Evolutionary conservation across 177 flowering plant species (phyloP).

Genomic region (Telopea speciosissima): DNA sequence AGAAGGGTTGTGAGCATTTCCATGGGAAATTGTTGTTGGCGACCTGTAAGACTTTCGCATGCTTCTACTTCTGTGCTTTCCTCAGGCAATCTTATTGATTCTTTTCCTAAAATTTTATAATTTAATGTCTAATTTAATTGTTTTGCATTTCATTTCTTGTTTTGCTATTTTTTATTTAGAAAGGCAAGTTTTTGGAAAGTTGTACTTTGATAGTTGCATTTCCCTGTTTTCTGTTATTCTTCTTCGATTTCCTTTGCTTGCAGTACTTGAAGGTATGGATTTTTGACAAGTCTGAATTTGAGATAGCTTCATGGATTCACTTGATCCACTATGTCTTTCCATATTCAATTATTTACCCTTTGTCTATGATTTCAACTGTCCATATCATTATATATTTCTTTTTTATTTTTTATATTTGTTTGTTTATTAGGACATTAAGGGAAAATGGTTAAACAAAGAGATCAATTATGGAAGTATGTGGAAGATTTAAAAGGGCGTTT

Average conservation of each 20-base stretch:
- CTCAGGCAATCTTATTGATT: conserved; percentile 23
- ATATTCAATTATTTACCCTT: too few species aligned
- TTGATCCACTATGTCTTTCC: too few species aligned
- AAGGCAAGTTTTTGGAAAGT: not conserved
- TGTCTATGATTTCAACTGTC: too few species aligned
- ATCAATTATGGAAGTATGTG: too few species aligned
- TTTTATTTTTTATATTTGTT: too few species aligned
- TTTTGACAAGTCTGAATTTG: too few species aligned
- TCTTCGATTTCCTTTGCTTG: not conserved
- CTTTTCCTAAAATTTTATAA: not conserved
- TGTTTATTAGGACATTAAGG: too few species aligned
- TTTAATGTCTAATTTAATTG: too few species aligned
- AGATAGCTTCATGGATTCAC: too few species aligned
- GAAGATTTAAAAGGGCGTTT: too few species aligned
- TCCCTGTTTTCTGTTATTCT: not conserved
- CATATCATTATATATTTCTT: too few species aligned
- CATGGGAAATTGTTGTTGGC: conserved; percentile 53
- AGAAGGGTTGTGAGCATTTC: not conserved
- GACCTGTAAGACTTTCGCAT: conserved; percentile 45
- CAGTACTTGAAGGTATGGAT: not conserved
- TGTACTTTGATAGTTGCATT: not conserved
- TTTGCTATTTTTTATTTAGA: not conserved
- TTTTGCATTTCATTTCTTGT: not conserved
- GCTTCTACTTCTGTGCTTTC: conserved; percentile 36
- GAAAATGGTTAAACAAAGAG: too few species aligned